Base-by-base conservation (phyloP, 1,139 yeast genomes). In the Saccharomyces hybrid region DNA sequence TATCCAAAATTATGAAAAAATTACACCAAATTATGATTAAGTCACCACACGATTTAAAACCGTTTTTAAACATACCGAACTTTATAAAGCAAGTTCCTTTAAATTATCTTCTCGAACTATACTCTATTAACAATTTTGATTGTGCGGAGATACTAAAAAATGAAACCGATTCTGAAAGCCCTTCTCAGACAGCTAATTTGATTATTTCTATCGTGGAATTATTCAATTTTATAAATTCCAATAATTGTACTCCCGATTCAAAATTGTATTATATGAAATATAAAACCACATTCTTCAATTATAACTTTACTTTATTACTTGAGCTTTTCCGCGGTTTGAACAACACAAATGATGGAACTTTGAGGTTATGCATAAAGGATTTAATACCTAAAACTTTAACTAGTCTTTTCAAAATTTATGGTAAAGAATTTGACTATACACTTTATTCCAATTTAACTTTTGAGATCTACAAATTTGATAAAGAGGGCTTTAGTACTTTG, bases 31-130 rank as follows among this genome's bases (percentile, higher is more conserved):
- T 68, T n/a, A 60, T 69, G 50, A 57, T 68, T 0, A 58, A 62
- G 31, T 62, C 61, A 52, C 69, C 75, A 2, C 47, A 56, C n/a
- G 59, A 67, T 2, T 59, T 73, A 47, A 69, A 67, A 49, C 67
- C 69, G 3, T 50, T 72, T 2, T 52, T 71, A 38, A 38, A 59
- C 0, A 52, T 61, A 3, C 55, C 65, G 2, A 41, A 48, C 5
- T 72, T 72, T 58, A 64, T 62, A 41, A 60, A 60, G 8, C 52
- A 64, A 7, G 50, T 71, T 14, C 71, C 71, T 2, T 44, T 67
- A 8, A 55, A 56, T 1, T 56, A 63, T 34, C 53, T 67, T 1
- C 55, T 73, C 48, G 72, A 72, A 53, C 58, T 68, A 11, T 64
- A 64, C 41, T 67, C 75, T 0, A 64, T 72, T 4, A 71, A 70